Base-by-base conservation (phyloP, 202 grass and related monocot species). In the Setaria viridis region DNA sequence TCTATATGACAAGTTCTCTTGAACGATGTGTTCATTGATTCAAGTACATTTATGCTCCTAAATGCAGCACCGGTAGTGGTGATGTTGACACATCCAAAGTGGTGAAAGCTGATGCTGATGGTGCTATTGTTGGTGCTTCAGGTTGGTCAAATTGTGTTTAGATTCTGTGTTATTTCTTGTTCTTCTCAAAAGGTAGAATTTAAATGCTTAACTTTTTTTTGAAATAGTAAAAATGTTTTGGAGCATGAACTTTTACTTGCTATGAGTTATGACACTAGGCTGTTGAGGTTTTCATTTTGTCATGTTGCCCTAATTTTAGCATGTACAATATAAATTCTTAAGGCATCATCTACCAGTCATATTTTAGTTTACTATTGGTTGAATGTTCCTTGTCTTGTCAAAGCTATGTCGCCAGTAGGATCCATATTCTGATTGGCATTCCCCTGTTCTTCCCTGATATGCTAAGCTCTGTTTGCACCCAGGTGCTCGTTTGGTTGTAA, bases 41-140 rank as follows among this genome's bases (percentile, higher is more conserved):
- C 70, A 83, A 19, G 41, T 67, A 76, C 25, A 29, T 68, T 11
- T 82, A 74, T 57, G 32, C 49, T 85, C 81, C 87, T 79, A 80
- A 76, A 82, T 91, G 79, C 81, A 99, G 96, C 81, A 99, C 96
- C 15, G 96, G 96, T 76, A 99, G 96, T 74, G 96, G 96, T 67
- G 96, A 99, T 84, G 93, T 99, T 86, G 93, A 96, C 79, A 99
- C 85, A 45, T 99, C 93, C 58, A 93, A 96, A 89, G 93, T 99
- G 88, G 90, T 99, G 80, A 99, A 91, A 87, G 88, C 91, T 85
- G 96, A 94, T 87, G 86, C 58, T 45, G 93, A 99, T 88, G 88
- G 90, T 85, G 85, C 56, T 79, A 90, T 99, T 77, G 46, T 92
- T 69, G 91, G 90, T 67, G 96, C 85, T 89, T 99, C 93, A 90